Evolutionary conservation across 2,329 filamentous ascomycete genomes (phyloP).

Genomic region (Neonectria neomacrospora): DNA sequence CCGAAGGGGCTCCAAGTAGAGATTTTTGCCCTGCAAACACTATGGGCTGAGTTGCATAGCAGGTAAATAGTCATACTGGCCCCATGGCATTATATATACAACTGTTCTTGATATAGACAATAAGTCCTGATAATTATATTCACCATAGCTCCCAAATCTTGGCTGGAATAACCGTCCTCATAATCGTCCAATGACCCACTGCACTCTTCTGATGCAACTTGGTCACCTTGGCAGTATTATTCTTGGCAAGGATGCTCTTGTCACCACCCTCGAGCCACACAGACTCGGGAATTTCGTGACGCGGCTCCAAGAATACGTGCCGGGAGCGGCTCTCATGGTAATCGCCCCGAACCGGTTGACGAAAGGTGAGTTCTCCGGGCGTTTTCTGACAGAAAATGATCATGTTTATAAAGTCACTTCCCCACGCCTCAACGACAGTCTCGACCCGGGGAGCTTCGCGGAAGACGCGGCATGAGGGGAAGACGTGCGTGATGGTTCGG

Average conservation of each 20-base stretch:
- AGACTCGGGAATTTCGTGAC: slow-evolving; percentile 71
- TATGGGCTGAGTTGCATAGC: not conserved
- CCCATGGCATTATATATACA: slow-evolving; percentile 14
- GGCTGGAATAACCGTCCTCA: slow-evolving; percentile 83
- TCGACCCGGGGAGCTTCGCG: slow-evolving; percentile 74
- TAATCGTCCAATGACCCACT: slow-evolving; percentile 88
- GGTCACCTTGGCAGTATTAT: slow-evolving; percentile 73
- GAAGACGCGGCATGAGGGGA: slow-evolving; percentile 91
- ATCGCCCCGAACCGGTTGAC: slow-evolving; percentile 71
- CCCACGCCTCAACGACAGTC: slow-evolving; percentile 58
- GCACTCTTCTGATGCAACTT: slow-evolving; percentile 81
- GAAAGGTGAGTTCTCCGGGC: slow-evolving; percentile 67
- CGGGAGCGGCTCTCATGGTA: slow-evolving; percentile 78
- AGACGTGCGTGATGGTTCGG: slow-evolving; percentile 83
- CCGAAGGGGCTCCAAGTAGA: not conserved
- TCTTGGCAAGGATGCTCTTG: slow-evolving; percentile 66
- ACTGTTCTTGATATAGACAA: not conserved
- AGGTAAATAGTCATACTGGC: not conserved
- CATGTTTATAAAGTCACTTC: slow-evolving; percentile 90
- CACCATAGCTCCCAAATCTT: slow-evolving; percentile 90
- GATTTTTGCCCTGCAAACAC: not conserved
- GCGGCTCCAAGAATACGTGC: slow-evolving; percentile 75
- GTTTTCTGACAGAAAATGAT: slow-evolving; percentile 90
- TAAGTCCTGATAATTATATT: slow-evolving; percentile 34
- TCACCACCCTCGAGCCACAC: slow-evolving; percentile 59